Evolutionary conservation across 2,329 filamentous ascomycete species (phyloP).

Genomic region (Colletotrichum tofieldiae): DNA sequence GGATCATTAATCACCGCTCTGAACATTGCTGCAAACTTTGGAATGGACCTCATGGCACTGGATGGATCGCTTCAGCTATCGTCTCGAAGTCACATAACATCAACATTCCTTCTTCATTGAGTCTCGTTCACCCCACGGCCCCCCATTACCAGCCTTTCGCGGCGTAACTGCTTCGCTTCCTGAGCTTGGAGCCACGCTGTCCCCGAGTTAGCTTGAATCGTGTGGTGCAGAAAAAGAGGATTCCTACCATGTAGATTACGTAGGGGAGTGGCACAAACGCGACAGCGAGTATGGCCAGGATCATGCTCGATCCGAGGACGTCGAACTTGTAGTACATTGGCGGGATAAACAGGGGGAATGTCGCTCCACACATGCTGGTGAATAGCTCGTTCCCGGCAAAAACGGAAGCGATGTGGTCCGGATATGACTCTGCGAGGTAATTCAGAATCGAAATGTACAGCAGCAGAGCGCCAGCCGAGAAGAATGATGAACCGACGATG

Average conservation of each 20-base stretch:
- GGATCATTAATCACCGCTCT: no score
- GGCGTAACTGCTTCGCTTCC: constrained; percentile 22
- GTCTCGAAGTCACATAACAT: no score
- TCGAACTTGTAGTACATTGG: constrained; percentile 10
- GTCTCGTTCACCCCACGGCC: no score
- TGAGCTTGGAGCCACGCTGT: constrained; percentile 28
- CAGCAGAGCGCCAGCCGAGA: constrained; percentile 22
- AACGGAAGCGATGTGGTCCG: constrained; percentile 26
- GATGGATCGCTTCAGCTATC: no score
- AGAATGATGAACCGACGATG: constrained; percentile 28
- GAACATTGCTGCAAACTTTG: no score
- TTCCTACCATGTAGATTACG: constrained; percentile 42
- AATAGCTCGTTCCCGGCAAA: constrained; percentile 35
- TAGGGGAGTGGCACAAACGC: constrained; percentile 31
- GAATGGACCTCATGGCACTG: no score
- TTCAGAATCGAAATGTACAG: constrained; percentile 32
- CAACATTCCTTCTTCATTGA: no score
- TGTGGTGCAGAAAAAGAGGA: background rate
- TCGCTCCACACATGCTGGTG: constrained; percentile 30
- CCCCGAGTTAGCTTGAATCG: background rate
- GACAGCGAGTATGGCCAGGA: constrained; percentile 29
- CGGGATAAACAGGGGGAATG: constrained; percentile 33
- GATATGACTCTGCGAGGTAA: constrained; percentile 34
- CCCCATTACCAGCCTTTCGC: background rate
- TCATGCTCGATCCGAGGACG: constrained; percentile 29